Evolutionary conservation across 345 rosid genomes (phyloP).

Genomic region (Gossypium bickii): DNA sequence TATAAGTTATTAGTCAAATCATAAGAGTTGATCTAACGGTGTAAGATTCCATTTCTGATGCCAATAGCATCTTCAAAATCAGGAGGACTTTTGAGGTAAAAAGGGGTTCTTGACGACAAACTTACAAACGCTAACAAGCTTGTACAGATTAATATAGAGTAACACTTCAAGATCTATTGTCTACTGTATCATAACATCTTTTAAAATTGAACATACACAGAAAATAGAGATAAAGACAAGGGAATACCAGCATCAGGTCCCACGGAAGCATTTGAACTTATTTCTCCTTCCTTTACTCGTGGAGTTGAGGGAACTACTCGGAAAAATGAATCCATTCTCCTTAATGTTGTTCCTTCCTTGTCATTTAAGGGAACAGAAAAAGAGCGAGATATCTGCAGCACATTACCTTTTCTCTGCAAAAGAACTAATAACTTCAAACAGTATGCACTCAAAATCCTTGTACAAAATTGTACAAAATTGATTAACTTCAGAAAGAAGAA

Average conservation of each 20-base stretch:
- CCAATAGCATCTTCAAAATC: neutral
- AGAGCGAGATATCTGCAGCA: conserved; percentile 57
- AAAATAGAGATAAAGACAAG: neutral
- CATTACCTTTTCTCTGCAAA: conserved; percentile 56
- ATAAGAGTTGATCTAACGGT: neutral
- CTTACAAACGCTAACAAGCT: neutral
- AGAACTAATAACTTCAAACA: conserved; percentile 11
- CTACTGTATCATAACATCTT: neutral
- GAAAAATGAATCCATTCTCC: conserved; percentile 87
- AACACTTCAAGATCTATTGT: neutral
- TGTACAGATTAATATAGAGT: neutral
- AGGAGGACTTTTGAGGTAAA: neutral
- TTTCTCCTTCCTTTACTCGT: conserved; percentile 62
- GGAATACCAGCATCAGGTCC: conserved; percentile 42
- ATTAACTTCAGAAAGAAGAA: neutral
- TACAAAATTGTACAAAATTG: neutral
- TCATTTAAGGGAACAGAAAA: conserved; percentile 71
- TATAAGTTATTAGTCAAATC: neutral
- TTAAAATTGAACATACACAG: neutral
- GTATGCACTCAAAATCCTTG: neutral
- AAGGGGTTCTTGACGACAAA: neutral
- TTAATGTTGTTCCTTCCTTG: conserved; percentile 58
- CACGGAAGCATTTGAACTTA: conserved; percentile 33
- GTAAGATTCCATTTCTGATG: neutral
- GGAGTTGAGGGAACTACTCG: conserved; percentile 85